phyloP scores from a whole-genome alignment of 1,284 basidiomycete species.

The Sanguinoderma infundibulare region DNA sequence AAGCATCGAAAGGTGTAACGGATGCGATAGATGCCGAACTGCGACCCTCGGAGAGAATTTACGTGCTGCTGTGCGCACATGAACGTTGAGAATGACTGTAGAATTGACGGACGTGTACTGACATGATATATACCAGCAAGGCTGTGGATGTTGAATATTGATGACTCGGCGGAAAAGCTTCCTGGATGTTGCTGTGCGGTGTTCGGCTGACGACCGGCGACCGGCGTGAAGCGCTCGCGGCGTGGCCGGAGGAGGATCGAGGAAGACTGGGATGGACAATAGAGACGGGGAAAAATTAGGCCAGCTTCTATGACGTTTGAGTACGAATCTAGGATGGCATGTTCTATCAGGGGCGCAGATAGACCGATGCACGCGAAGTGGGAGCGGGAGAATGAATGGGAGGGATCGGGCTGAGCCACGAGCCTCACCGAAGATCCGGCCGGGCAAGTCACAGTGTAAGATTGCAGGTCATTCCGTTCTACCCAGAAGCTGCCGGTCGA shows the following conservation, averaged over 20 bases:
- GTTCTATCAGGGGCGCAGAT: slow-evolving; percentile 13
- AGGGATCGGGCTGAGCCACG: not conserved
- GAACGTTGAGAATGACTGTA: too few relatives aligned
- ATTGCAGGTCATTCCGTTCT: slow-evolving; percentile 16
- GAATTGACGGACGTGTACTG: slow-evolving; percentile 13
- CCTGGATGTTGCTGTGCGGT: not conserved
- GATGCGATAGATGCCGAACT: not conserved
- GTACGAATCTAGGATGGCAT: too few relatives aligned
- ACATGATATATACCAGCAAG: slow-evolving; percentile 17
- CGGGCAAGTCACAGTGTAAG: slow-evolving; percentile 11
- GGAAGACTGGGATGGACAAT: not conserved
- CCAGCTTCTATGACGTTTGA: not conserved
- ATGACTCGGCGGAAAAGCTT: too few relatives aligned
- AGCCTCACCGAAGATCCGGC: slow-evolving; percentile 25
- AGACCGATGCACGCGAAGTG: not conserved
- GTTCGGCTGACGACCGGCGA: not conserved
- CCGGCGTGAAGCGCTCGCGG: not conserved
- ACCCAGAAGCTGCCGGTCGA: too few relatives aligned
- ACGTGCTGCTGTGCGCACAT: slow-evolving; percentile 8
- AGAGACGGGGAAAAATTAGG: not conserved
- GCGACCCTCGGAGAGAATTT: not conserved
- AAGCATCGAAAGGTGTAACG: not conserved
- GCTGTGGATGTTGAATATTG: not conserved
- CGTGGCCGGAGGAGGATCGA: not conserved
- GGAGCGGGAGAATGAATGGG: not conserved